Conservation (phyloP, 2,329 filamentous ascomycete genomes). For the Neofusicoccum cordaticola region DNA sequence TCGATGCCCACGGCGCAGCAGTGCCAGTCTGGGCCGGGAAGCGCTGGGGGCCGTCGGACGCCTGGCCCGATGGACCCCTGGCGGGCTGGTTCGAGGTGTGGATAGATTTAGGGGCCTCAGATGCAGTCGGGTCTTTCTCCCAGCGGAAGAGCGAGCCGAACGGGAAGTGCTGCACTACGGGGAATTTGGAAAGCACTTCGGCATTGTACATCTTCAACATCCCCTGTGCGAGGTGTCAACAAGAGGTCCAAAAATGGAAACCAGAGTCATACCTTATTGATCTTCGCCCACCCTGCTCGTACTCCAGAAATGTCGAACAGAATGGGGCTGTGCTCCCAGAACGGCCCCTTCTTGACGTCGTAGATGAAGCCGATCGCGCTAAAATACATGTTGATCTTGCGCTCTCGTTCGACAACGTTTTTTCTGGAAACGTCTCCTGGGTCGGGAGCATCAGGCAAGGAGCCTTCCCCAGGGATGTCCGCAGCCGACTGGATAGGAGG, state of each 20-base stretch:
- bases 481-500: conserved; percentile 61
- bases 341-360: conserved; percentile 92
- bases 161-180: conserved; percentile 89
- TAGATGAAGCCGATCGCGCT: conserved; percentile 95
- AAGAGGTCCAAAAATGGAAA: not conserved
- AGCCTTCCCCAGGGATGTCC: conserved; percentile 73
- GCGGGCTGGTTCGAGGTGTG: conserved; percentile 38
- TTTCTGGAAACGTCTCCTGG: conserved; percentile 62
- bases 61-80: conserved; percentile 23
- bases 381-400: conserved; percentile 71
- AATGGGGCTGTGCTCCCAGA: conserved; percentile 92
- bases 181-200: conserved; percentile 94
- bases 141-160: conserved; percentile 51
- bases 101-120: conserved; percentile 29
- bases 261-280: conserved; percentile 60
- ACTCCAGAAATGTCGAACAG: conserved; percentile 93
- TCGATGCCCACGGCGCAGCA: conserved; percentile 16
- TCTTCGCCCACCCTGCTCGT: conserved; percentile 89
- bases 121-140: conserved; percentile 44
- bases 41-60: conserved; percentile 24
- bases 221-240: conserved; percentile 52
- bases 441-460: conserved; percentile 64
- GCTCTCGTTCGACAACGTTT: conserved; percentile 39
- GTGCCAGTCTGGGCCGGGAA: conserved; percentile 25
- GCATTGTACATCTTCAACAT: conserved; percentile 99